Percentiles rank a stretch among this genome's conserved stretches.
Conservation (phyloP, 2,329 filamentous ascomycete genomes). For the Sporothrix curviconia region DNA sequence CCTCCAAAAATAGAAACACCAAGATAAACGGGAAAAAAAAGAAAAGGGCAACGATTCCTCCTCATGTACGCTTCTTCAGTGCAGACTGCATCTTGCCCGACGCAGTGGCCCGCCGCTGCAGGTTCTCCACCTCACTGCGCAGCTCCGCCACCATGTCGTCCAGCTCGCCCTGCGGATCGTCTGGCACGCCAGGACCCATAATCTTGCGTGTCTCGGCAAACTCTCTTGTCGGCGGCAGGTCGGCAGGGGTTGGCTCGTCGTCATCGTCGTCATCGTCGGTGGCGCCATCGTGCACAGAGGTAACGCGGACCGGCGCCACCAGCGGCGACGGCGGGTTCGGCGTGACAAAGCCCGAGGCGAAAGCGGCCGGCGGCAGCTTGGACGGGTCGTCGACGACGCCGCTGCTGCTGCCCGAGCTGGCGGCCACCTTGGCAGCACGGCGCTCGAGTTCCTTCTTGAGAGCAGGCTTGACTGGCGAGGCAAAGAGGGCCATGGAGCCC, state of each 20-base stretch:
- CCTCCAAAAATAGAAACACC: neutral
- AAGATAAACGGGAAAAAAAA: neutral
- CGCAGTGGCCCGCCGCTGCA: conserved; percentile 27
- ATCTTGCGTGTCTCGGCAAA: conserved; percentile 12
- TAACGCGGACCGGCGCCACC: neutral
- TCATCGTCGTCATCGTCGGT: no score
- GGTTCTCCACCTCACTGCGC: conserved; percentile 61
- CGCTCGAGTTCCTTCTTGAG: conserved; percentile 54
- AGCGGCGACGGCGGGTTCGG: neutral
- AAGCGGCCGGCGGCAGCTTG: neutral
- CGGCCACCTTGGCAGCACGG: conserved; percentile 39
- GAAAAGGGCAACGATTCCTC: no score
- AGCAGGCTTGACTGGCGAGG: conserved; percentile 63
- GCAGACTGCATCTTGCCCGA: neutral
- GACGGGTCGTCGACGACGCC: neutral
- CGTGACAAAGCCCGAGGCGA: neutral
- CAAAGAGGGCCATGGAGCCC: conserved; percentile 65
- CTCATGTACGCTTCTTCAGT: conserved; percentile 1
- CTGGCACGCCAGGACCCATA: conserved; percentile 55
- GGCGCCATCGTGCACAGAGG: neutral
- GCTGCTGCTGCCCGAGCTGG: neutral
- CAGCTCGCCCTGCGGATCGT: conserved; percentile 67
- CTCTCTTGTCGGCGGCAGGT: conserved; percentile 13
- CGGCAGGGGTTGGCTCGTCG: conserved; percentile 1
- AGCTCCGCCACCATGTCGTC: conserved; percentile 74